phyloP scores from a whole-genome alignment of 768 basidiomycete species.

The Leccinum truebloodii region DNA sequence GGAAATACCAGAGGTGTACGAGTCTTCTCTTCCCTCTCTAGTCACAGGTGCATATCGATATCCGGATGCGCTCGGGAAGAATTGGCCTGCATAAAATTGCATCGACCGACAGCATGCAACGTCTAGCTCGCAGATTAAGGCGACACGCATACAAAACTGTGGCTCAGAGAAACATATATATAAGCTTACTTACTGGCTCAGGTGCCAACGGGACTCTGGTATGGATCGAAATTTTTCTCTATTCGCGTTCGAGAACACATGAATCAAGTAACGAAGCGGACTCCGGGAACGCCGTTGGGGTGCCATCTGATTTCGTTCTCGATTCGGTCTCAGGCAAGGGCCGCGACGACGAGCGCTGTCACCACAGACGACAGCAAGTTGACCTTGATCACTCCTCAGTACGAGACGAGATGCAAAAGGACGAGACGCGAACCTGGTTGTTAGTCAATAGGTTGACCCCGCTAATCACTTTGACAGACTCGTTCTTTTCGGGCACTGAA shows the following conservation, averaged over 20 bases:
- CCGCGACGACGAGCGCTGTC: slow-evolving; percentile 39
- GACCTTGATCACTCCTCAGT: slow-evolving; percentile 33
- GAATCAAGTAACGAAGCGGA: background rate
- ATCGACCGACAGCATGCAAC: too few relatives aligned
- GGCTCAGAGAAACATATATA: too few relatives aligned
- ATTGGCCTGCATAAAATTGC: too few relatives aligned
- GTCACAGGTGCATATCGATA: too few relatives aligned
- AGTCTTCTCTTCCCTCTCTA: too few relatives aligned
- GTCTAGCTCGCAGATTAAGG: too few relatives aligned
- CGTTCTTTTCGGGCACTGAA: slow-evolving; percentile 34
- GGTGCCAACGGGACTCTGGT: background rate
- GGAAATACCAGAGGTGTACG: too few relatives aligned
- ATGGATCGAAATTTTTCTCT: background rate
- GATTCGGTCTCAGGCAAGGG: slow-evolving; percentile 30
- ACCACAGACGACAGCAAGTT: slow-evolving; percentile 46
- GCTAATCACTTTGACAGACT: slow-evolving; percentile 56
- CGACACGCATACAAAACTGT: too few relatives aligned
- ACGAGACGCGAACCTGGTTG: slow-evolving; percentile 57
- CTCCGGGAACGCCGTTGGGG: background rate
- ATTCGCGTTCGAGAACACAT: slow-evolving; percentile 3
- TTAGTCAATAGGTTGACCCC: slow-evolving; percentile 77
- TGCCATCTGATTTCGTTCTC: background rate
- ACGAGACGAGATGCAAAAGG: background rate
- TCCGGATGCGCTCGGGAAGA: too few relatives aligned
- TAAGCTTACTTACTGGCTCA: background rate